Evolutionary conservation across 805 yeast species (phyloP).

Genomic region (Lachancea nothofagi): DNA sequence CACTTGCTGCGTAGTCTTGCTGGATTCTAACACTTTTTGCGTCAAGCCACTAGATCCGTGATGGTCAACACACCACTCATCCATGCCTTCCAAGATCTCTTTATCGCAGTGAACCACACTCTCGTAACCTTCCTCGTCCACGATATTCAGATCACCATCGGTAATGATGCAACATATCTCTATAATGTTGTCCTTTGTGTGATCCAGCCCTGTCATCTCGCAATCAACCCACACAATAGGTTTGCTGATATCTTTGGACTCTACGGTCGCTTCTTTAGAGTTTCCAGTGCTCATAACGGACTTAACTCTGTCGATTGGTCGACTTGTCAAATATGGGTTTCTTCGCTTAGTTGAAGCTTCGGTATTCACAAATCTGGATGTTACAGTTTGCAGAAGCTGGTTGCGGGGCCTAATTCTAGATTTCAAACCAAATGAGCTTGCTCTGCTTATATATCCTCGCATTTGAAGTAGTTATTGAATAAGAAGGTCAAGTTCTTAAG

Average conservation of each 20-base stretch:
- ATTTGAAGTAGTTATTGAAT: neutral
- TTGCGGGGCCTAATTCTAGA: neutral
- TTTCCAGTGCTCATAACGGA: neutral
- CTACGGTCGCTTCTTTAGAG: neutral
- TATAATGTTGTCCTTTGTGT: constrained; percentile 73
- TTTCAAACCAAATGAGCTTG: neutral
- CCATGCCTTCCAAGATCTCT: constrained; percentile 62
- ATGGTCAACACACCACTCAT: constrained; percentile 80
- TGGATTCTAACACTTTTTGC: constrained; percentile 53
- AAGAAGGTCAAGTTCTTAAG: too few relatives aligned
- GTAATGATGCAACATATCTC: constrained; percentile 91
- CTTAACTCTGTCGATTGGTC: neutral
- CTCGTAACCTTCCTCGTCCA: constrained; percentile 72
- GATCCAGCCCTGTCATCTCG: constrained; percentile 95
- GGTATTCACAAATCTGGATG: too few relatives aligned
- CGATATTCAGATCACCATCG: constrained; percentile 66
- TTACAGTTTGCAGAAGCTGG: neutral
- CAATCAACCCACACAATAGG: constrained; percentile 93
- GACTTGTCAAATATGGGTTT: constrained; percentile 4
- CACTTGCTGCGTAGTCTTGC: constrained; percentile 52
- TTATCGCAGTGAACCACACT: constrained; percentile 69
- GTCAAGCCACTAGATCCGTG: constrained; percentile 80
- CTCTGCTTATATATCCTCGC: neutral
- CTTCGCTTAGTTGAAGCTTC: neutral
- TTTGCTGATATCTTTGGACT: constrained; percentile 14